Percentiles rank a stretch among this genome's conserved stretches.
phyloP scores from a whole-genome alignment of 2,329 filamentous ascomycete genomes.

The Tolypocladium pustulatum region DNA sequence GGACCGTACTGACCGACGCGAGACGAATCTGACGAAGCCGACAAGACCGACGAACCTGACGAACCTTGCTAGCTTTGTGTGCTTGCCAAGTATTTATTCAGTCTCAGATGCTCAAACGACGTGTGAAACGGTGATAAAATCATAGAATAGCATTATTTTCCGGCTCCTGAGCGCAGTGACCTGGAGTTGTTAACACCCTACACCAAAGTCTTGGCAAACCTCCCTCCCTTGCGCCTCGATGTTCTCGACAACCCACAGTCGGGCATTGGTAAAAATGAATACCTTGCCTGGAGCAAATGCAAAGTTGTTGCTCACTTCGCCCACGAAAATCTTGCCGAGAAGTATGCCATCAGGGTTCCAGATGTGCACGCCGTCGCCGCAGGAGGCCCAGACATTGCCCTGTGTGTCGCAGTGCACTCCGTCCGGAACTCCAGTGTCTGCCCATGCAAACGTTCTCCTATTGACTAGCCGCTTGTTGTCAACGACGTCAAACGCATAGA shows the following conservation, averaged over 20 bases:
- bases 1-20: too few relatives aligned
- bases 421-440: slow-evolving; percentile 44
- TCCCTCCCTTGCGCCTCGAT: slow-evolving; percentile 10
- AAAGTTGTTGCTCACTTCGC: slow-evolving; percentile 8
- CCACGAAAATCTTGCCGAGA: slow-evolving; percentile 41
- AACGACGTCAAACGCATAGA: slow-evolving; percentile 6
- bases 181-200: too few relatives aligned
- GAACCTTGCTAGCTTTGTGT: too few relatives aligned
- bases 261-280: slow-evolving; percentile 8
- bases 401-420: slow-evolving; percentile 46
- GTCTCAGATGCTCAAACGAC: too few relatives aligned
- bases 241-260: slow-evolving; percentile 8
- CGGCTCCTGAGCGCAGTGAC: too few relatives aligned
- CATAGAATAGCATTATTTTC: too few relatives aligned
- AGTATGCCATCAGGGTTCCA: slow-evolving; percentile 34
- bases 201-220: slow-evolving; percentile 12
- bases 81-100: too few relatives aligned
- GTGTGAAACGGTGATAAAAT: too few relatives aligned
- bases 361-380: slow-evolving; percentile 37
- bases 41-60: too few relatives aligned
- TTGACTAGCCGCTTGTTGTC: slow-evolving; percentile 14
- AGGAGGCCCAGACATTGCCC: slow-evolving; percentile 44
- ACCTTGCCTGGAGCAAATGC: slow-evolving; percentile 8
- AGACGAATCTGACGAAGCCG: too few relatives aligned
- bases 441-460: slow-evolving; percentile 45